phyloP scores from a whole-genome alignment of 768 basidiomycete species.

The Mycena rebaudengoi region DNA sequence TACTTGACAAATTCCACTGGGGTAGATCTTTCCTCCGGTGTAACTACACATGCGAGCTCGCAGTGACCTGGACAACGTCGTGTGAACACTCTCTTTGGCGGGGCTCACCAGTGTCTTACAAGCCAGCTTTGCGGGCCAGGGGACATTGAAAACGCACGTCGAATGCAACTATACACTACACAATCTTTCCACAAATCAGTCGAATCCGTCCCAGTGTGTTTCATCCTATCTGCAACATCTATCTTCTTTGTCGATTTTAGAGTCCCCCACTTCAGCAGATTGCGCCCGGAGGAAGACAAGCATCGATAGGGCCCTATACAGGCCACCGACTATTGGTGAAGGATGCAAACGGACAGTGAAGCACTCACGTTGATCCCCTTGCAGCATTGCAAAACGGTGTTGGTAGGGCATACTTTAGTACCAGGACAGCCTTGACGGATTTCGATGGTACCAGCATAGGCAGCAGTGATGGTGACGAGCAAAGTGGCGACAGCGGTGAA shows the following conservation, averaged over 20 bases:
- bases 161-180: slow-evolving; percentile 4
- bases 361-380: slow-evolving; percentile 6
- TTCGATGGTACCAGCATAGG: slow-evolving; percentile 10
- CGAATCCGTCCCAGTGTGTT: neutral
- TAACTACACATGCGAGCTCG: too few relatives aligned
- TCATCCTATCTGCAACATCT: slow-evolving; percentile 1
- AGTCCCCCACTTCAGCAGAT: slow-evolving; percentile 10
- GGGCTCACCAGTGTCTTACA: slow-evolving; percentile 1
- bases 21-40: too few relatives aligned
- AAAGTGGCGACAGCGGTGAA: neutral
- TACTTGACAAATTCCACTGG: too few relatives aligned
- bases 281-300: slow-evolving; percentile 2
- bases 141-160: slow-evolving; percentile 6
- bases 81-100: too few relatives aligned
- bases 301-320: slow-evolving; percentile 12
- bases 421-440: slow-evolving; percentile 13
- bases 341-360: neutral
- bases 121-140: neutral
- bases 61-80: too few relatives aligned
- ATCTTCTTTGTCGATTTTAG: neutral
- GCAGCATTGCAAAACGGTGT: slow-evolving; percentile 9
- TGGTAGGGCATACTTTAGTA: slow-evolving; percentile 6
- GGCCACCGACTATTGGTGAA: slow-evolving; percentile 1
- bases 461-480: slow-evolving; percentile 2
- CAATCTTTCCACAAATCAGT: slow-evolving; percentile 1